Evolutionary conservation across 768 basidiomycete species (phyloP), one percentile per base, ranked within the genome.

Genomic region (Tricholoma flavovirens): DNA sequence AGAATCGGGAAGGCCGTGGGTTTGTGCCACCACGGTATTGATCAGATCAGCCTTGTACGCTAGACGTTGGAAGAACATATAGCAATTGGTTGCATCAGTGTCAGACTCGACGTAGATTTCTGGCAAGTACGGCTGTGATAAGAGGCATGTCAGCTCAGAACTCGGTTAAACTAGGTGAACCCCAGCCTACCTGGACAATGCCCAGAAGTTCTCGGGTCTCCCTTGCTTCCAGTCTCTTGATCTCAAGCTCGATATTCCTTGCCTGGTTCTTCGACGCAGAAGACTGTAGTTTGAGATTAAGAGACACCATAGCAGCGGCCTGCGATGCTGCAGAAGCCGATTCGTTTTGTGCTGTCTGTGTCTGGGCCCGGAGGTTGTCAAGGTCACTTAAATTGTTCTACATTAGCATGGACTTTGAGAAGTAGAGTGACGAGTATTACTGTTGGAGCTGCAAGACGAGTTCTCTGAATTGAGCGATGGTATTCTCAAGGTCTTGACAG

Each of bases 261-360:
- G 90, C 87, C 63, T 96, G 95, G 60, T 90, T 90, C 79, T 96
- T 97, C 29, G 87, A 79, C 0, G 89, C 93, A 2, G 93, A 82
- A 0, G 90, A 90, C 69, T 98, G 96, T 5, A 99, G 79, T 68
- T 92, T 97, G 69, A 97, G 80, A 69, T 98, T 98, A 52, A 97
- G 77, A 46, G 93, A 93, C 80, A 98, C 86, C 77, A 98, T 87
- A 2, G 90, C 89, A 2, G 95, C 95, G 0, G 91, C 88, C 64
- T 98, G 94, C 1, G 87, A 90, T 12, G 83, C 87, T 14, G 92
- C 89, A 0, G 84, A 83, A 1, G 88, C 87, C 2, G 90, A 90
- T 67, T 94, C 90, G 24, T 81, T 79, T 62, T 92, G 89, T 1
- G 89, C 90, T 0, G 85, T 87, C 64, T 91, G 88, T 3, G 93